These are phyloP conservation scores for Kalaharituber pfeilii DNA, from an alignment of 2,329 filamentous ascomycete species.

Conservation along the genomic window DNA sequence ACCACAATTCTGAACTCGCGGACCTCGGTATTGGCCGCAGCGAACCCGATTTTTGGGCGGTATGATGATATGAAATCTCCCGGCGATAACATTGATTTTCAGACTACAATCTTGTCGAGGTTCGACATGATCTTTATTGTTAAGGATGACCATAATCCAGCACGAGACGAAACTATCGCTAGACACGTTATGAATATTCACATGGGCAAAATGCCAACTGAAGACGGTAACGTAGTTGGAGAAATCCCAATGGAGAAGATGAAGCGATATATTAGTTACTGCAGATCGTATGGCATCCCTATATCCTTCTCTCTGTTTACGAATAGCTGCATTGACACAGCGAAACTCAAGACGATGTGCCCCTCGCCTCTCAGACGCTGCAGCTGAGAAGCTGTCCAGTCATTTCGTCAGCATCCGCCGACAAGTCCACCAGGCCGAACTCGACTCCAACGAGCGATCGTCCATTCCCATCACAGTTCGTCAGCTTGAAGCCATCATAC, in stretches of 20 bases:
- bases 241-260: slow-evolving; percentile 93
- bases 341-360: slow-evolving; percentile 90
- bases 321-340: slow-evolving; percentile 24
- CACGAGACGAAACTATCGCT: slow-evolving; percentile 80
- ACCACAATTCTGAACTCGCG: slow-evolving; percentile 93
- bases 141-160: slow-evolving; percentile 78
- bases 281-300: slow-evolving; percentile 58
- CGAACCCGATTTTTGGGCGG: slow-evolving; percentile 91
- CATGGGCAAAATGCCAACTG: slow-evolving; percentile 57
- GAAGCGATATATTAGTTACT: slow-evolving; percentile 93
- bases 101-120: slow-evolving; percentile 91
- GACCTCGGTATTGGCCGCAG: slow-evolving; percentile 85
- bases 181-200: slow-evolving; percentile 96
- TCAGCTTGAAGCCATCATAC: slow-evolving; percentile 90
- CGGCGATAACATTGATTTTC: slow-evolving; percentile 97
- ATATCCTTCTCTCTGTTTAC: too few species aligned
- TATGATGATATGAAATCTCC: slow-evolving; percentile 97
- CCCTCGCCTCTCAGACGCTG: slow-evolving; percentile 73
- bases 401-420: slow-evolving; percentile 94
- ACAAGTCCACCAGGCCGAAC: slow-evolving; percentile 79
- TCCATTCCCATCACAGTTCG: slow-evolving; percentile 95
- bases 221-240: slow-evolving; percentile 58
- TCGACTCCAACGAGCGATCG: slow-evolving; percentile 75
- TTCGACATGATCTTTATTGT: slow-evolving; percentile 99
- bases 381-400: slow-evolving; percentile 86